Conservation (phyloP, 2,329 filamentous ascomycete species). For the Trichoderma oligosporum region DNA sequence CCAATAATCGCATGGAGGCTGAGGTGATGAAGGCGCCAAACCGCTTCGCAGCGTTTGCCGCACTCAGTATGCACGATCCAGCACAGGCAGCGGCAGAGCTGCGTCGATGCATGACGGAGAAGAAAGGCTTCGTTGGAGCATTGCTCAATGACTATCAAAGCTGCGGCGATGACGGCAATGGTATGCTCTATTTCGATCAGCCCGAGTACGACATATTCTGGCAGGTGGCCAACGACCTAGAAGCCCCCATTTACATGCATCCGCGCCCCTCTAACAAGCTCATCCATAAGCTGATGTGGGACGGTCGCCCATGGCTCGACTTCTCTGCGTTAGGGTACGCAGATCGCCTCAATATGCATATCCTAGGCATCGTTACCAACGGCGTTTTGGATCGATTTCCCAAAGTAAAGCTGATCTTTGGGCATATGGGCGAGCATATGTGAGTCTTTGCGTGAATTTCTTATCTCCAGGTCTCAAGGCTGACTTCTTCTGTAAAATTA, state of each 20-base stretch:
- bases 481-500: neutral
- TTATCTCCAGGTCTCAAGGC: too few relatives aligned
- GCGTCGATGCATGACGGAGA: constrained; percentile 49
- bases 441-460: too few relatives aligned
- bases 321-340: constrained; percentile 58
- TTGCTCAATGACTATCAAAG: constrained; percentile 61
- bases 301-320: constrained; percentile 55
- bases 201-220: constrained; percentile 60
- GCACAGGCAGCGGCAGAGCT: constrained; percentile 48
- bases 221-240: constrained; percentile 54
- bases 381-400: constrained; percentile 48
- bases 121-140: constrained; percentile 56
- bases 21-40: constrained; percentile 37
- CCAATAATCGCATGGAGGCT: constrained; percentile 41
- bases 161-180: constrained; percentile 55
- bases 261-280: constrained; percentile 55
- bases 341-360: constrained; percentile 55
- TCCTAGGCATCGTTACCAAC: constrained; percentile 48
- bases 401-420: constrained; percentile 43
- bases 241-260: constrained; percentile 63
- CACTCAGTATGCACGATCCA: constrained; percentile 52
- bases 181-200: constrained; percentile 62
- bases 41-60: constrained; percentile 45
- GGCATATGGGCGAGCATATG: constrained; percentile 48
- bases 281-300: constrained; percentile 57